Evolutionary conservation across 225 moss, liverwort and hornwort genomes (phyloP).

Genomic region (Marchantia paleacea): DNA sequence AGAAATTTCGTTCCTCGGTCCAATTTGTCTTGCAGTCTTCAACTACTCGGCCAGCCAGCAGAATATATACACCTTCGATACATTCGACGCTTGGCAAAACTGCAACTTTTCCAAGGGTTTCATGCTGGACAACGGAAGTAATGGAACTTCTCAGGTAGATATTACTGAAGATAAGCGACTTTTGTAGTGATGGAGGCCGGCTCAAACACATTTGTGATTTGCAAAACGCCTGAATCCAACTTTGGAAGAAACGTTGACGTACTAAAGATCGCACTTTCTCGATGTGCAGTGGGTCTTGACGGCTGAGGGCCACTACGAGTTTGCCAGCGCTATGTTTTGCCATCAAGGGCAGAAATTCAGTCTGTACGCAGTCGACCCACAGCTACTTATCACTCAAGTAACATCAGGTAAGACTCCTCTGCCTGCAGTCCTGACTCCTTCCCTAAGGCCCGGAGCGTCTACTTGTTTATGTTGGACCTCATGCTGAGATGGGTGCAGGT

Average conservation of each 20-base stretch:
- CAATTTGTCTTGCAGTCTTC: neutral
- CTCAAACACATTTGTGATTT: neutral
- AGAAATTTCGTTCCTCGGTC: neutral
- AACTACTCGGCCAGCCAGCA: constrained; percentile 4
- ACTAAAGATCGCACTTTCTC: neutral
- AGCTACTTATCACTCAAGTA: constrained; percentile 18
- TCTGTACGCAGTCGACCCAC: constrained; percentile 14
- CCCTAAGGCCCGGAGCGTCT: neutral
- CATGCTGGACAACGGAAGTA: constrained; percentile 21
- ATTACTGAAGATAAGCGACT: neutral
- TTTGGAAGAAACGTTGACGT: neutral
- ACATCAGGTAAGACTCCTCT: constrained; percentile 9
- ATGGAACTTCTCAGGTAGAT: constrained; percentile 13
- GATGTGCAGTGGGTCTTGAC: constrained; percentile 11
- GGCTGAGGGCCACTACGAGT: constrained; percentile 18
- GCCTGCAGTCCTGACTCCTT: neutral
- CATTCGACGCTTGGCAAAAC: neutral
- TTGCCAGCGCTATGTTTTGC: constrained; percentile 23
- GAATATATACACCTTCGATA: constrained; percentile 22
- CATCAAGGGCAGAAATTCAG: constrained; percentile 23
- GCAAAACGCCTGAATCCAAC: neutral
- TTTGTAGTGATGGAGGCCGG: neutral
- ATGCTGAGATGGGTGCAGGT: neutral
- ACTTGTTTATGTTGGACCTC: neutral
- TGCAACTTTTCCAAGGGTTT: constrained; percentile 22